Evolutionary conservation across 306 rosid genomes (phyloP).

Genomic region (Dryas alaskensis): DNA sequence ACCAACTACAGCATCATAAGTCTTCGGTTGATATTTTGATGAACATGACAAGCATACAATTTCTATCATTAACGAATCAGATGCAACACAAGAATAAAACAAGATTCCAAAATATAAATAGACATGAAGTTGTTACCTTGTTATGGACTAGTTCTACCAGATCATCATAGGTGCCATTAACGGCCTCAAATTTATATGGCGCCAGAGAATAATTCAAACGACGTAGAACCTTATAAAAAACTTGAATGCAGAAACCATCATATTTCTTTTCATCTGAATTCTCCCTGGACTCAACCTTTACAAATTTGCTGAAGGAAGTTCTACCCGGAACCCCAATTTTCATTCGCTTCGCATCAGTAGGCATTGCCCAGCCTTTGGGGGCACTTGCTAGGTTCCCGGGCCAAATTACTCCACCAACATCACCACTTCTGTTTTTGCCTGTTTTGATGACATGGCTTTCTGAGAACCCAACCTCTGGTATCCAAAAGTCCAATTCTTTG

Average conservation of each 20-base stretch:
- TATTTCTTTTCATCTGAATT: conserved; percentile 15
- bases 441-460: conserved; percentile 15
- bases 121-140: conserved; percentile 40
- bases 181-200: conserved; percentile 33
- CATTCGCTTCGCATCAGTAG: conserved; percentile 42
- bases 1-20: conserved; percentile 55
- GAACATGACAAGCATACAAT: neutral
- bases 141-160: conserved; percentile 48
- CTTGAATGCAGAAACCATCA: conserved; percentile 56
- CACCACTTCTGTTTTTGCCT: neutral
- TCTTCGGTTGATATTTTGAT: conserved; percentile 37
- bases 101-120: neutral
- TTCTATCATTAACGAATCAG: conserved; percentile 8
- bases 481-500: conserved; percentile 55
- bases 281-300: conserved; percentile 38
- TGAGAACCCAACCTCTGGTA: conserved; percentile 33
- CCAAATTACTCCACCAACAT: conserved; percentile 48
- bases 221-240: conserved; percentile 28
- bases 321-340: conserved; percentile 66
- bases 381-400: conserved; percentile 43
- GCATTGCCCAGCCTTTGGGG: conserved; percentile 72
- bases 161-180: conserved; percentile 38
- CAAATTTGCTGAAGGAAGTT: conserved; percentile 54
- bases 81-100: neutral
- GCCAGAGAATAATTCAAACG: conserved; percentile 43